Evolutionary conservation across 2,329 filamentous ascomycete species (phyloP).

Genomic region (Hortaea werneckii): DNA sequence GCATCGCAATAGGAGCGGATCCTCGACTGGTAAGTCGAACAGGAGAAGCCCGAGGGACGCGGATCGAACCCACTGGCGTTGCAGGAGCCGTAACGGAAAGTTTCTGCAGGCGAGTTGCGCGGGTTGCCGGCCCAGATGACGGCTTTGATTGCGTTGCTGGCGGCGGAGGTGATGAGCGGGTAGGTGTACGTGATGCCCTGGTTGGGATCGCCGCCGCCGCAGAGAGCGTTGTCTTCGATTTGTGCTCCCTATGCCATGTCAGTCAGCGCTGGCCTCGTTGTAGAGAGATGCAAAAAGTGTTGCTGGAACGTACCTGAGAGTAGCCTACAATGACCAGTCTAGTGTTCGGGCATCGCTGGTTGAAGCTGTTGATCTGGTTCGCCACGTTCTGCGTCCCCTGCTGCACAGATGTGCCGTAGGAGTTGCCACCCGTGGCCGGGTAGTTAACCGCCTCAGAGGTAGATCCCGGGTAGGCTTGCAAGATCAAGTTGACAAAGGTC

Average conservation of each 20-base stretch:
- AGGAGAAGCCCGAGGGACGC: slow-evolving; percentile 47
- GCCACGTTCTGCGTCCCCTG: slow-evolving; percentile 45
- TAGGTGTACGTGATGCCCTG: slow-evolving; percentile 37
- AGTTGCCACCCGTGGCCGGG: slow-evolving; percentile 51
- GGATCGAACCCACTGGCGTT: slow-evolving; percentile 50
- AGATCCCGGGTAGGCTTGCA: slow-evolving; percentile 28
- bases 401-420: slow-evolving; percentile 50
- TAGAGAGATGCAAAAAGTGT: too few species aligned
- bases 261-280: too few species aligned
- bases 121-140: slow-evolving; percentile 58
- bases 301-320: slow-evolving; percentile 31
- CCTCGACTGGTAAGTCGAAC: slow-evolving; percentile 42
- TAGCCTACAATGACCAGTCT: slow-evolving; percentile 54
- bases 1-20: slow-evolving; percentile 58
- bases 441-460: slow-evolving; percentile 33
- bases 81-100: slow-evolving; percentile 46
- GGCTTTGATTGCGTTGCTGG: slow-evolving; percentile 49
- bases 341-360: slow-evolving; percentile 46
- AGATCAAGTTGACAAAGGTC: slow-evolving; percentile 31
- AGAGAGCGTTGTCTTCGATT: slow-evolving; percentile 53
- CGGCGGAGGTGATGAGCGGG: slow-evolving; percentile 39
- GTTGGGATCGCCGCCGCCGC: slow-evolving; percentile 44
- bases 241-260: slow-evolving; percentile 44
- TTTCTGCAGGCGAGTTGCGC: neutral
- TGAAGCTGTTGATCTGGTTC: slow-evolving; percentile 27